Evolutionary conservation across 208 protist genomes (phyloP).

Genomic region (Wallacemonas sp.): DNA sequence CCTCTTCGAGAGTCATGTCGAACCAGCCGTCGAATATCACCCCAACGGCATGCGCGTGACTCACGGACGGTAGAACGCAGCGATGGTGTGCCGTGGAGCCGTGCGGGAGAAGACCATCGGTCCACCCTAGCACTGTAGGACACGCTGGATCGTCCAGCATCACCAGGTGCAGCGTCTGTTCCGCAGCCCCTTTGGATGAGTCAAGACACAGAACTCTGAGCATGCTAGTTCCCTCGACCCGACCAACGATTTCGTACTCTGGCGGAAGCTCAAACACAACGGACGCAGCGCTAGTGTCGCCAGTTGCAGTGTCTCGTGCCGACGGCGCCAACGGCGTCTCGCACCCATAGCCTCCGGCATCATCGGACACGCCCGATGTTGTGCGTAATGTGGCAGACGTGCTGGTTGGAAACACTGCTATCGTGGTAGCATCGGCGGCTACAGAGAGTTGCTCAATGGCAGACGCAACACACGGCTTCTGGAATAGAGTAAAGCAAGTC

Average conservation of each 20-base stretch:
- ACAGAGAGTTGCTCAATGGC: conserved; percentile 3
- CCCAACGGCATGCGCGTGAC: conserved; percentile 26
- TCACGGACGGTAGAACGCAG: conserved; percentile 44
- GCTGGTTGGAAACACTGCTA: background rate
- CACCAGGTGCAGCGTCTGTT: conserved; percentile 74
- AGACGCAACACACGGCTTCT: conserved; percentile 5
- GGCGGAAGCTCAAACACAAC: conserved; percentile 49
- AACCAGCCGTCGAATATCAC: conserved; percentile 83
- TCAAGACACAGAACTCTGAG: conserved; percentile 61
- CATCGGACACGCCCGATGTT: too few relatives aligned
- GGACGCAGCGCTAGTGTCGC: too few relatives aligned
- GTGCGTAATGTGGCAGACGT: background rate
- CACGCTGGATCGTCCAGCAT: conserved; percentile 27
- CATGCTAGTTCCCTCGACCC: conserved; percentile 45
- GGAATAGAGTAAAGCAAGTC: conserved; percentile 6
- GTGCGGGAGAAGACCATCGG: conserved; percentile 56
- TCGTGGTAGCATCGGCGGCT: background rate
- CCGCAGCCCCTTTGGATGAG: conserved; percentile 29
- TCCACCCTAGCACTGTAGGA: conserved; percentile 16
- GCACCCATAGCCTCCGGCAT: too few relatives aligned
- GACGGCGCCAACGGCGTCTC: too few relatives aligned
- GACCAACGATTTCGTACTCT: conserved; percentile 70
- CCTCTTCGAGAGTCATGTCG: conserved; percentile 53
- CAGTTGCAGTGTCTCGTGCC: too few relatives aligned
- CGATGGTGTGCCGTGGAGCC: conserved; percentile 63